A percentile compares a stretch with the other conserved stretches of the same genome.
Conservation (phyloP, 257 asterid species). For the Anisodus acutangulus region DNA sequence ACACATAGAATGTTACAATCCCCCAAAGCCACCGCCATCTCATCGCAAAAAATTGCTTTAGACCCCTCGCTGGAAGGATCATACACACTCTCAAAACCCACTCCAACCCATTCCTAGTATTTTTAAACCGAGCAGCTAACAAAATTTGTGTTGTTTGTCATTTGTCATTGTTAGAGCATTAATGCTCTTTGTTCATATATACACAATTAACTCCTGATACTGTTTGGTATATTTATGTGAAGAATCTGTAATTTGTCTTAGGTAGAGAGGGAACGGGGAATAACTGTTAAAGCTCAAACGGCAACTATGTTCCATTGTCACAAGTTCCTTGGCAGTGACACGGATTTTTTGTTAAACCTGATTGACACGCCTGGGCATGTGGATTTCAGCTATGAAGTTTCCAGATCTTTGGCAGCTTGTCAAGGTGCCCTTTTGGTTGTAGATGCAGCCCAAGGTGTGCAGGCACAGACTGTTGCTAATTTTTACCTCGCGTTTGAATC, state of each 20-base stretch:
- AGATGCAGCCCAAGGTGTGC: conserved; percentile 99
- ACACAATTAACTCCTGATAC: conserved; percentile 2
- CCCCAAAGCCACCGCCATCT: conserved; percentile 15
- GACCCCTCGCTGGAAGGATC: not conserved
- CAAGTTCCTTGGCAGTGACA: conserved; percentile 59
- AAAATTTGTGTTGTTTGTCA: not conserved
- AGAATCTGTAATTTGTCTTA: conserved; percentile 42
- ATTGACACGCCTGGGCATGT: conserved; percentile 99
- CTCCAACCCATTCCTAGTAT: not conserved
- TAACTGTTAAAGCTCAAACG: conserved; percentile 97
- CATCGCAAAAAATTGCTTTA: not conserved
- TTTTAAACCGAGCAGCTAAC: not conserved
- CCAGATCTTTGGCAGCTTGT: conserved; percentile 98
- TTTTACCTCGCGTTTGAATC: conserved; percentile 95
- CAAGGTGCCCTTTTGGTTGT: conserved; percentile 96
- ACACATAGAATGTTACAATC: conserved; percentile 6
- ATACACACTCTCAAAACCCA: not conserved
- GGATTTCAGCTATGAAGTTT: conserved; percentile 94
- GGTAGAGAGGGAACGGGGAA: conserved; percentile 99
- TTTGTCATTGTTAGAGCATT: conserved; percentile 21
- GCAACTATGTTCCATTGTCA: conserved; percentile 95
- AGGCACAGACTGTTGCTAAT: conserved; percentile 97
- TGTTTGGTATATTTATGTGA: conserved; percentile 26
- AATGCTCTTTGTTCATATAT: conserved; percentile 27
- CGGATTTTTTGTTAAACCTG: conserved; percentile 73